Percentiles rank a stretch among this genome's conserved stretches.
These are phyloP conservation scores for Exophiala aquamarina DNA, from an alignment of 2,329 filamentous ascomycete genomes.

Conservation along the genomic window DNA sequence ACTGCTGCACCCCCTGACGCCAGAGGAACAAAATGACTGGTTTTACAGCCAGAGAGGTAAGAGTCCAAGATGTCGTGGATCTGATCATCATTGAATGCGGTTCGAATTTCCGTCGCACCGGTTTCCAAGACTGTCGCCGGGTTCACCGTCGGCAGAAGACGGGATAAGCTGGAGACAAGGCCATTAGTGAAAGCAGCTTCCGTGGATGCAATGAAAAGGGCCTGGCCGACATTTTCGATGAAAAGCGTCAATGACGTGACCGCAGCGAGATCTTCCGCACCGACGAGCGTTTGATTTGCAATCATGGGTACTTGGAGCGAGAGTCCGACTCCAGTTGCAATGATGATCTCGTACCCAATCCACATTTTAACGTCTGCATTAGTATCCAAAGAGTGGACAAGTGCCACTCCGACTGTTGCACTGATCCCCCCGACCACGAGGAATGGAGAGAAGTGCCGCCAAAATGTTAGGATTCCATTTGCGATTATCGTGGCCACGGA, in stretches of 20 bases:
- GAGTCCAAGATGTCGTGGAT: too few species aligned
- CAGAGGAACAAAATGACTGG: too few species aligned
- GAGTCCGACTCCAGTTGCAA: conserved; percentile 28
- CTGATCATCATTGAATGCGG: too few species aligned
- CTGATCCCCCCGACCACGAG: conserved; percentile 27
- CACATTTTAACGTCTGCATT: conserved; percentile 30
- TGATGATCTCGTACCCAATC: conserved; percentile 37
- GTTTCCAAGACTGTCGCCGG: too few species aligned
- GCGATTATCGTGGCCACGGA: conserved; percentile 33
- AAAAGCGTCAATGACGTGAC: conserved; percentile 29
- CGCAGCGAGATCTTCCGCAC: conserved; percentile 27
- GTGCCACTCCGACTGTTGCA: conserved; percentile 28
- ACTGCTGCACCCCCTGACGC: too few species aligned
- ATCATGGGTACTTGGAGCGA: conserved; percentile 28
- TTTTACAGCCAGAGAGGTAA: too few species aligned
- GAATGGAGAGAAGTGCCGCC: conserved; percentile 28
- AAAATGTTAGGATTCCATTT: conserved; percentile 32
- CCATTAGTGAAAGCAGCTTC: conserved; percentile 34
- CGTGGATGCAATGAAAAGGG: conserved; percentile 30
- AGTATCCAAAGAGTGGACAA: conserved; percentile 33
- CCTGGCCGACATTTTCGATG: conserved; percentile 29
- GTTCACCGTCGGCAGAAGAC: too few species aligned
- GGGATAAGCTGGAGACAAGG: conserved; percentile 20
- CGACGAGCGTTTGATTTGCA: conserved; percentile 25
- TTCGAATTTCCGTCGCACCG: too few species aligned